phyloP scores from a whole-genome alignment of 2,329 filamentous ascomycete species.

The Geosmithia putterillii region DNA sequence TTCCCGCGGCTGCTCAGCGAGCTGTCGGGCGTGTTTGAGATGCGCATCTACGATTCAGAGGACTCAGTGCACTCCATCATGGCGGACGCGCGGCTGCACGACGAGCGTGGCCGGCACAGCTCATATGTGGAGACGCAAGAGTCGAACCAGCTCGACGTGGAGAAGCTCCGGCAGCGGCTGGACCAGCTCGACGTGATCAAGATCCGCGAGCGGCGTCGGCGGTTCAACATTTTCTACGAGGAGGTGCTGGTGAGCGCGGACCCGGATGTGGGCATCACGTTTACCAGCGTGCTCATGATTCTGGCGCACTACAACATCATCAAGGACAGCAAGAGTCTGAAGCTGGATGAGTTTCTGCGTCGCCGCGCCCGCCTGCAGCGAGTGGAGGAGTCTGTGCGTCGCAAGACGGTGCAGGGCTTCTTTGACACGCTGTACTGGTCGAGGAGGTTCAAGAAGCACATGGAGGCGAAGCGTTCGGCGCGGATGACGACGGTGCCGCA shows the following conservation, averaged over 20 bases:
- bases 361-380: constrained; percentile 82
- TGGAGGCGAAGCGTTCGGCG: constrained; percentile 59
- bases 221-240: constrained; percentile 93
- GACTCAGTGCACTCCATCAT: constrained; percentile 79
- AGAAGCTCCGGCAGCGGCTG: constrained; percentile 62
- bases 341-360: constrained; percentile 87
- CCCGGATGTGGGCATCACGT: constrained; percentile 78
- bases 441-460: constrained; percentile 64
- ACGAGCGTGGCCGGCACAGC: constrained; percentile 31
- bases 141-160: constrained; percentile 54
- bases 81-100: constrained; percentile 54
- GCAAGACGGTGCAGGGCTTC: constrained; percentile 84
- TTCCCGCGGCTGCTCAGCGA: constrained; percentile 85
- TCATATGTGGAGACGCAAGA: constrained; percentile 41
- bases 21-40: constrained; percentile 89
- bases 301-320: constrained; percentile 98
- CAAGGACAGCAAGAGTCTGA: constrained; percentile 89
- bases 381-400: constrained; percentile 86
- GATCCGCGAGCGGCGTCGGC: constrained; percentile 62
- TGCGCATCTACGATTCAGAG: constrained; percentile 89
- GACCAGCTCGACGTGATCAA: constrained; percentile 59
- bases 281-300: constrained; percentile 87
- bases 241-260: constrained; percentile 92
- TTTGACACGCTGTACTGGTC: constrained; percentile 91
- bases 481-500: constrained; percentile 70